Percentiles rank a stretch among this genome's conserved stretches.
Conservation (phyloP, 2,329 filamentous ascomycete genomes). For the Xylariaceae sp. region DNA sequence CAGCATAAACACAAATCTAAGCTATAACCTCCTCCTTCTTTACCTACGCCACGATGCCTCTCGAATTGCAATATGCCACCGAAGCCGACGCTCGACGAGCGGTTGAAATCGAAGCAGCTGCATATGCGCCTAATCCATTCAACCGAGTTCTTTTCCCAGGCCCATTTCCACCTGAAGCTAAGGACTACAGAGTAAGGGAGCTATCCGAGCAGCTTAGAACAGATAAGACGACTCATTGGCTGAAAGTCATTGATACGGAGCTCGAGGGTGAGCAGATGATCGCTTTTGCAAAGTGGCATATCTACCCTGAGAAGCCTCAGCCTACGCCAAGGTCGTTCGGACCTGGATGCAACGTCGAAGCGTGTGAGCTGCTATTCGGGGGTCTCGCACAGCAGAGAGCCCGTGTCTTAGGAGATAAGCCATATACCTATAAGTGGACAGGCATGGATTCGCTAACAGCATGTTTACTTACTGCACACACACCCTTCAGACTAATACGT, state of each 20-base stretch:
- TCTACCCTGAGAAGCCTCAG: slow-evolving; percentile 28
- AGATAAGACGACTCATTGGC: slow-evolving; percentile 33
- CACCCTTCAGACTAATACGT: background rate
- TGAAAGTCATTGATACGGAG: slow-evolving; percentile 40
- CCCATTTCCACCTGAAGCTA: slow-evolving; percentile 31
- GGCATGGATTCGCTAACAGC: background rate
- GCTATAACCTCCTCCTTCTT: background rate
- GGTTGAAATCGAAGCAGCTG: slow-evolving; percentile 42
- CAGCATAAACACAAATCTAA: background rate
- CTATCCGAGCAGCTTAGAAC: slow-evolving; percentile 25
- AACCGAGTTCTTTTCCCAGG: slow-evolving; percentile 40
- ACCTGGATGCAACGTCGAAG: slow-evolving; percentile 35
- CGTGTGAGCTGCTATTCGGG: slow-evolving; percentile 38
- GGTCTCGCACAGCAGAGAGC: slow-evolving; percentile 23
- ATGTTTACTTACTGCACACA: background rate
- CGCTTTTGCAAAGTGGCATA: slow-evolving; percentile 38
- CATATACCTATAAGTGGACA: slow-evolving; percentile 35
- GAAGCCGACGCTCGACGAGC: slow-evolving; percentile 41
- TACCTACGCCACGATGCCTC: slow-evolving; percentile 39
- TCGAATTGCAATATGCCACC: slow-evolving; percentile 40
- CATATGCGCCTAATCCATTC: slow-evolving; percentile 40
- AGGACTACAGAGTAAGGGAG: slow-evolving; percentile 27
- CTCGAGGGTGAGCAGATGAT: slow-evolving; percentile 35
- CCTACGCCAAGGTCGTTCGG: slow-evolving; percentile 26
- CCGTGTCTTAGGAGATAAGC: slow-evolving; percentile 26